Conservation (phyloP, 2,329 filamentous ascomycete genomes). For the Chrysoporthe cubensis region DNA sequence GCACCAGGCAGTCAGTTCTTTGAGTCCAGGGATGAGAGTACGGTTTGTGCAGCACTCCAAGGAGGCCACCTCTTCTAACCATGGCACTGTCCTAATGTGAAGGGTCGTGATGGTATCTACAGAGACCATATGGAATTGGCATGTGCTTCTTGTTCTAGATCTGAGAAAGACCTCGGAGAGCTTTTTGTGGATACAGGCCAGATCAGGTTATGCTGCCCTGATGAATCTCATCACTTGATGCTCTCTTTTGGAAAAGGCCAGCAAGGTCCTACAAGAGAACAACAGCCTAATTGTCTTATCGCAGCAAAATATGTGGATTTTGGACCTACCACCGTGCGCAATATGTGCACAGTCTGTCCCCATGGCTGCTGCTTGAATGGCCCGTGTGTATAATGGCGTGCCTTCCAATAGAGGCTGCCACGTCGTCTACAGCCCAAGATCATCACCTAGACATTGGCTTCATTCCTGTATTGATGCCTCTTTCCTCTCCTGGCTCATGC, state of each 20-base stretch:
- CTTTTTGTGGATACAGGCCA: neutral
- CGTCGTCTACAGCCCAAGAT: neutral
- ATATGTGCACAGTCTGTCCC: neutral
- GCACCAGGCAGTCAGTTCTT: constrained; percentile 2
- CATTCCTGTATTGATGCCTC: neutral
- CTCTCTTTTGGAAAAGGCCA: neutral
- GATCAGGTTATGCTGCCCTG: neutral
- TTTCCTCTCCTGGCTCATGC: too few species aligned
- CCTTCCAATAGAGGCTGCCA: neutral
- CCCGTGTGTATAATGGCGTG: neutral
- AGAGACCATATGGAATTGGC: neutral
- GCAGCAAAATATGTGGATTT: neutral
- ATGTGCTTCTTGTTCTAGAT: neutral
- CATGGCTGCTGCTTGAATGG: neutral
- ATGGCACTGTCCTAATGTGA: neutral
- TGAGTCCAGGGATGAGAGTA: neutral
- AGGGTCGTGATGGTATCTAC: neutral
- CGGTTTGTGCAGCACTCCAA: neutral
- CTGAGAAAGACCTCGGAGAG: neutral
- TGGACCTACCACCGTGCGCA: neutral
- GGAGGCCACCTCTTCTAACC: neutral
- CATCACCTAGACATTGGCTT: neutral
- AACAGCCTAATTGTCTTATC: neutral
- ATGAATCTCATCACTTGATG: neutral
- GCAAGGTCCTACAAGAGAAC: too few species aligned